Evolutionary conservation across 2,329 filamentous ascomycete genomes (phyloP).

Genomic region (Curvularia sp.): DNA sequence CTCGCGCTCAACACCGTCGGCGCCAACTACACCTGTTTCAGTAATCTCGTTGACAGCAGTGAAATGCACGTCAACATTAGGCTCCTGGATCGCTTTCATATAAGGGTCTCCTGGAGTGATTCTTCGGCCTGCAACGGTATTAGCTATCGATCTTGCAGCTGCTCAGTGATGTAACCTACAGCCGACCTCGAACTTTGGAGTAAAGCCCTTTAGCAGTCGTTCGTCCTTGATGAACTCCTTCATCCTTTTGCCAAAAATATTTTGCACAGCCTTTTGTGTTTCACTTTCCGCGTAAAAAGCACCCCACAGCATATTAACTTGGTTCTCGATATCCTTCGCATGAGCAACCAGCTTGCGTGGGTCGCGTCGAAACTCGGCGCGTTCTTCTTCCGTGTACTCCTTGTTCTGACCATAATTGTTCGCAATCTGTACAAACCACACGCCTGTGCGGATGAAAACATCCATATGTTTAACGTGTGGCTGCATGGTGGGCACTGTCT

Average conservation of each 20-base stretch:
- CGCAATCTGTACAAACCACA: constrained; percentile 57
- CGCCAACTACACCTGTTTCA: constrained; percentile 55
- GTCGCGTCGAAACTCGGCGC: constrained; percentile 53
- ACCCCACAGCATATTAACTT: constrained; percentile 59
- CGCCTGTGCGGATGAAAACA: constrained; percentile 56
- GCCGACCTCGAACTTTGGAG: constrained; percentile 56
- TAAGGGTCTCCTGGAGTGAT: constrained; percentile 61
- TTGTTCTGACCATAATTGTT: constrained; percentile 57
- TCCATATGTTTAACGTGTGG: constrained; percentile 56
- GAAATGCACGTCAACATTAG: constrained; percentile 61
- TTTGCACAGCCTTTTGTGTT: constrained; percentile 51
- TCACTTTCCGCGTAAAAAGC: constrained; percentile 55
- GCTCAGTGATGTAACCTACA: constrained; percentile 37
- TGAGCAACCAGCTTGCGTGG: constrained; percentile 54
- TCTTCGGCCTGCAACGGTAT: constrained; percentile 42
- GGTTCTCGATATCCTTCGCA: constrained; percentile 56
- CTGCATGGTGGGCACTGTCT: constrained; percentile 58
- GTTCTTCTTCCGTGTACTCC: constrained; percentile 55
- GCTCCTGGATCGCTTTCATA: constrained; percentile 59
- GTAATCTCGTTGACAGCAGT: constrained; percentile 56
- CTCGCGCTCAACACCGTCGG: constrained; percentile 52
- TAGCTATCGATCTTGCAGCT: neutral
- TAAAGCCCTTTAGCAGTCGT: constrained; percentile 58
- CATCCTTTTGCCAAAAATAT: constrained; percentile 55
- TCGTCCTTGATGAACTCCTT: constrained; percentile 61